phyloP scores from a whole-genome alignment of 192 early-diverging fungal genomes.

The Backusella luteola region DNA sequence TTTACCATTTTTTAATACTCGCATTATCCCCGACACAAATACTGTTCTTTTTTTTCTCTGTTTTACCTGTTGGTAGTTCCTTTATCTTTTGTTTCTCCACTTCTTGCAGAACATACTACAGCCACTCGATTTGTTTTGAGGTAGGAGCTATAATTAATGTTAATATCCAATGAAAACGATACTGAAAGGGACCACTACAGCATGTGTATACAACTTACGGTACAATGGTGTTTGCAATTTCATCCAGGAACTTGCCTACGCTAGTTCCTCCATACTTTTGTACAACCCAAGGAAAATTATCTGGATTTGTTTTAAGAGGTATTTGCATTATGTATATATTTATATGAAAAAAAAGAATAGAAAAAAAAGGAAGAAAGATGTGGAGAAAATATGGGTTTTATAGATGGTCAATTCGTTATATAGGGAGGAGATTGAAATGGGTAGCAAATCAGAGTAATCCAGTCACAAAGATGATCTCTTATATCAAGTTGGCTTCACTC shows the following conservation, averaged over 20 bases:
- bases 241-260: conserved; percentile 72
- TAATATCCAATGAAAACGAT: background rate
- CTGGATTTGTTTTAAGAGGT: background rate
- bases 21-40: background rate
- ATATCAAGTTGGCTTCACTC: background rate
- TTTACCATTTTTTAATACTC: background rate
- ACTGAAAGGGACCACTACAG: background rate
- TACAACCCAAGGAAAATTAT: conserved; percentile 49
- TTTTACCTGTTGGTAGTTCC: conserved; percentile 78
- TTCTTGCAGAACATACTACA: conserved; percentile 87
- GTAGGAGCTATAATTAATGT: conserved; percentile 18
- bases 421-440: background rate
- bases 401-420: background rate
- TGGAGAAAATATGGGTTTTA: background rate
- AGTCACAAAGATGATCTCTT: conserved; percentile 3
- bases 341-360: background rate
- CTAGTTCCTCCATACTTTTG: conserved; percentile 92
- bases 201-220: conserved; percentile 51
- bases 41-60: background rate
- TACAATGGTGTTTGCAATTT: conserved; percentile 66
- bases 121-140: conserved; percentile 62
- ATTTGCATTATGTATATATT: background rate
- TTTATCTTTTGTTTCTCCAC: conserved; percentile 75
- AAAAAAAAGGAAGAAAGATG: background rate
- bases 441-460: background rate